A percentile compares a stretch with the other conserved stretches of the same genome.
Conservation (phyloP, 108 stramenopile species). For the Skeletonema costatum region DNA sequence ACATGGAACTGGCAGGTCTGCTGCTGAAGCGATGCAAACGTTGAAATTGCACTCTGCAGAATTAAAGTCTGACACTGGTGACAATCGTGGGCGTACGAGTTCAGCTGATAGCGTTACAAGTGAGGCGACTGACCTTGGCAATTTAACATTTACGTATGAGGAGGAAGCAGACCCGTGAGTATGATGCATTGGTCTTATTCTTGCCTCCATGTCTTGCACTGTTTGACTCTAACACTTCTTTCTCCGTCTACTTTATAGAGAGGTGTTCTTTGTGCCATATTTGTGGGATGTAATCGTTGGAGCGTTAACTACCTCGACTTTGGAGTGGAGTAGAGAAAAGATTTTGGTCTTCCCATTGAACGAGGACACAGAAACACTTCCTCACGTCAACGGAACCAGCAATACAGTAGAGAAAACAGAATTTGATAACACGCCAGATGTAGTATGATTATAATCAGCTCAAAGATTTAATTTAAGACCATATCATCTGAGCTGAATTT, state of each 20-base stretch:
- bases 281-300: constrained; percentile 76
- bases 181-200: neutral
- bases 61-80: constrained; percentile 23
- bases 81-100: neutral
- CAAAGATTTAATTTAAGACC: neutral
- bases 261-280: constrained; percentile 83
- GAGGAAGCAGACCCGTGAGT: constrained; percentile 76
- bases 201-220: neutral
- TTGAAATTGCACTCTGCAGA: constrained; percentile 43
- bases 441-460: constrained; percentile 9
- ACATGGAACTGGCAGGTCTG: constrained; percentile 52
- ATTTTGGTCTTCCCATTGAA: constrained; percentile 69
- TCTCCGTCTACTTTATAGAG: constrained; percentile 9
- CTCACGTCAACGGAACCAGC: neutral
- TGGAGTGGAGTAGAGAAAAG: constrained; percentile 69
- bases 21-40: constrained; percentile 56
- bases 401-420: constrained; percentile 6
- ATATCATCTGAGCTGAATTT: neutral
- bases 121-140: constrained; percentile 44
- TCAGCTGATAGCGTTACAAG: constrained; percentile 38
- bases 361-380: neutral
- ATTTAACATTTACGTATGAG: constrained; percentile 79
- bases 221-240: neutral
- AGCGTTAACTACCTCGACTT: constrained; percentile 52
- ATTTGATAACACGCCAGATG: constrained; percentile 16